Percentiles rank a stretch among this genome's conserved stretches.
Evolutionary conservation across 2,329 filamentous ascomycete genomes (phyloP).

Genomic region (Neonectria coccinea): DNA sequence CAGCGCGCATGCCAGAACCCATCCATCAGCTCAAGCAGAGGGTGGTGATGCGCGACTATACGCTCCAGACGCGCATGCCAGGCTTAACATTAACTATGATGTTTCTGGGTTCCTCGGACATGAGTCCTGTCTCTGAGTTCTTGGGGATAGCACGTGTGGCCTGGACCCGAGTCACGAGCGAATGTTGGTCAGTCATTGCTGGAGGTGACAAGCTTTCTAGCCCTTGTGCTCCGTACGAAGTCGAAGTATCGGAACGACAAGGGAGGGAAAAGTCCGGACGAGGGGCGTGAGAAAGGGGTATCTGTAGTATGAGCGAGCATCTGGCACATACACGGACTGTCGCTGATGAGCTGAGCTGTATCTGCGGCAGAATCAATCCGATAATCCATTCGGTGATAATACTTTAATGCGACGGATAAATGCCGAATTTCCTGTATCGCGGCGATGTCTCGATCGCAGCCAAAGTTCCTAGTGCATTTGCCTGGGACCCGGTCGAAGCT

Average conservation of each 20-base stretch:
- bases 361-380: not conserved
- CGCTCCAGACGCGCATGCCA: not conserved
- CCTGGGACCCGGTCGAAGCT: not conserved
- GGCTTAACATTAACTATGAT: not conserved
- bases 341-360: not conserved
- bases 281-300: slow-evolving; percentile 20
- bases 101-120: too few species aligned
- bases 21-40: not conserved
- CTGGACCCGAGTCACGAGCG: not conserved
- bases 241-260: not conserved
- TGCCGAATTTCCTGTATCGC: not conserved
- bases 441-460: not conserved
- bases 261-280: slow-evolving; percentile 5
- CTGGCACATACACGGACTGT: not conserved
- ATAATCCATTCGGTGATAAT: too few species aligned
- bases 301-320: slow-evolving; percentile 6
- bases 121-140: too few species aligned
- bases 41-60: slow-evolving; percentile 7
- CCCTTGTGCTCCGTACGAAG: slow-evolving; percentile 5
- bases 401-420: not conserved
- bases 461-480: not conserved
- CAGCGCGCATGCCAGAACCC: slow-evolving; percentile 20
- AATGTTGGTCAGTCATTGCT: not conserved
- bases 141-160: not conserved
- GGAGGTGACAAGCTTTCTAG: slow-evolving; percentile 19